Conservation (phyloP, 495 filamentous ascomycete species). For the Ascobolus immersus region DNA sequence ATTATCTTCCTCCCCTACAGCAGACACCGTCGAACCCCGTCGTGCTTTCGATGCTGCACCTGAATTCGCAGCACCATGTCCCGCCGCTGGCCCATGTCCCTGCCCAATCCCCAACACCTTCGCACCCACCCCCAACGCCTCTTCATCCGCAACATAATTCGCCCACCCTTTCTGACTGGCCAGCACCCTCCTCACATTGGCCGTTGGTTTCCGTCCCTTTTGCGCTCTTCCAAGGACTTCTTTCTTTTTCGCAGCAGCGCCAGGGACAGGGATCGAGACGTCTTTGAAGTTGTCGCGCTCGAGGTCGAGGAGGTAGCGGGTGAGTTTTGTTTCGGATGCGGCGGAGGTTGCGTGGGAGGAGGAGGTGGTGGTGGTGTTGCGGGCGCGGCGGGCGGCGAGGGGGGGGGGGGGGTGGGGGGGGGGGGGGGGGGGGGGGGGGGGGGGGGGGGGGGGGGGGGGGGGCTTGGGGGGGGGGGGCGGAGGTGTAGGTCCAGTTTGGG, state of each 20-base stretch:
- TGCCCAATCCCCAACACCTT: too few species aligned
- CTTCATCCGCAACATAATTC: constrained; percentile 75
- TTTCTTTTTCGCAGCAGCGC: too few species aligned
- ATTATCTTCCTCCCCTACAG: too few species aligned
- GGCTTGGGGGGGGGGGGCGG: constrained; percentile 14
- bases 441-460: constrained; percentile 17
- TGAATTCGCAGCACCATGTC: too few species aligned
- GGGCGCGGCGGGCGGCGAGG: constrained; percentile 11
- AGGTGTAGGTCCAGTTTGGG: constrained; percentile 13
- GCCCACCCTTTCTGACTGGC: constrained; percentile 72
- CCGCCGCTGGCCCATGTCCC: too few species aligned
- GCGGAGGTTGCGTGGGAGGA: constrained; percentile 13
- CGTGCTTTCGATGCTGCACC: too few species aligned
- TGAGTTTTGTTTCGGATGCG: constrained; percentile 12
- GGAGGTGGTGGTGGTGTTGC: too few species aligned
- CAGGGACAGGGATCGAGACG: constrained; percentile 8
- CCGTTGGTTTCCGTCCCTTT: too few species aligned
- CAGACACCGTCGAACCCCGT: too few species aligned
- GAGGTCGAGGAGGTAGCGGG: constrained; percentile 12
- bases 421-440: constrained; percentile 19
- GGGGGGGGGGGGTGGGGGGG: constrained; percentile 17
- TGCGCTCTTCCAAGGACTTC: constrained; percentile 2
- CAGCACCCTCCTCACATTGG: constrained; percentile 66
- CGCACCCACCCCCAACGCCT: too few species aligned
- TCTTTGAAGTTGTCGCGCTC: constrained; percentile 14